Evolutionary conservation across 768 basidiomycete genomes (phyloP), one percentile per base, ranked within the genome.

Genomic region (Boletus patriciae): DNA sequence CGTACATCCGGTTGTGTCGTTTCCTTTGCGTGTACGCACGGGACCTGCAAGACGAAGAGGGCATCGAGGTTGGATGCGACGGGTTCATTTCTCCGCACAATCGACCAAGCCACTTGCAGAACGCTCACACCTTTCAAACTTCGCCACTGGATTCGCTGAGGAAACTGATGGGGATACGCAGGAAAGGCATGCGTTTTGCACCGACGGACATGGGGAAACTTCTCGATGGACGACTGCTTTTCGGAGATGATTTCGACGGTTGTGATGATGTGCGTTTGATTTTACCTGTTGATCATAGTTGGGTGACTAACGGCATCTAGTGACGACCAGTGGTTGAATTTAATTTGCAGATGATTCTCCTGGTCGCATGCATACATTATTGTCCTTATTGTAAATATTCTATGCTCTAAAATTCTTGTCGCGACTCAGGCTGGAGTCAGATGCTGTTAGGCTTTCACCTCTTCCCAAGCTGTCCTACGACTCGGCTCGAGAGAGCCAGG

Each of bases 171-270:
- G n/a, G 55, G 8, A 52, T 74, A 37, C 72, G 78, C 7, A 70
- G 78, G 62, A 81, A 77, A 50, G 78, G 77, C 5, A 62, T 73
- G 65, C 54, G 62, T 16, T 80, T 71, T 58, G 45, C 60, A 15
- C 46, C 47, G 37, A 80, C 79, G 6, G 77, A 80, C 55, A 62
- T 79, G 61, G 79, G 80, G 3, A 73, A 73, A 45, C 65, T 80
- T 29, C 38, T 80, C 27, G 57, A 69, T 40, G 70, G 63, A 31
- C 63, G 63, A n/a, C 19, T 55, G 1, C 58, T 77, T 43, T 60
- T 52, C 0, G 45, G 58, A 50, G 54, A 16, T 0, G 61, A 62
- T 44, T 62, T 62, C 25, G 6, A 34, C 19, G 54, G 5, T 5
- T 11, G 1, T 25, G 53, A 60, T 34, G n/a, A 29, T 31, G 58